Evolutionary conservation across 176 grass and related monocot genomes (phyloP).

Genomic region (Leersia perrieri): DNA sequence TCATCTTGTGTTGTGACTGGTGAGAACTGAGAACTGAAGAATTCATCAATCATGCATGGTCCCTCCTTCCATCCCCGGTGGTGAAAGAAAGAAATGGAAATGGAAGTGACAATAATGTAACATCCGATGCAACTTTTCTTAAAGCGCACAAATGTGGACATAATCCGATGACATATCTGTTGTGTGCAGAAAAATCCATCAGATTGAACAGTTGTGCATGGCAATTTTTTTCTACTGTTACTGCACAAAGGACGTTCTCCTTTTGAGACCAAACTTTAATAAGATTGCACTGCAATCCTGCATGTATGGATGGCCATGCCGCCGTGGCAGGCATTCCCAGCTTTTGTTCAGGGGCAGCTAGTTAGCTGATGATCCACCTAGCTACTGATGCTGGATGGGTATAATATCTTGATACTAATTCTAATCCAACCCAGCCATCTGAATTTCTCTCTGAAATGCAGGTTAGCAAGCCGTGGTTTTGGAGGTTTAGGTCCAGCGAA

Average conservation of each 20-base stretch:
- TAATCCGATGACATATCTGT: neutral
- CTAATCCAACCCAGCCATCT: too few relatives aligned
- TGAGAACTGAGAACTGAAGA: too few relatives aligned
- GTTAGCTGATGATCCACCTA: neutral
- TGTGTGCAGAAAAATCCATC: neutral
- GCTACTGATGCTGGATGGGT: neutral
- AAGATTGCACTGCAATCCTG: neutral
- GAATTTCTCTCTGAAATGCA: neutral
- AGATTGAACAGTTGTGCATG: neutral
- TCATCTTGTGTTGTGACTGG: too few relatives aligned
- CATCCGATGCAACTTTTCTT: neutral
- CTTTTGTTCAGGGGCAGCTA: too few relatives aligned
- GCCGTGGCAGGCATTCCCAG: neutral
- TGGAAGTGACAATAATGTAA: neutral
- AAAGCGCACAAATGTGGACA: neutral
- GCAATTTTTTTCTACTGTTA: neutral
- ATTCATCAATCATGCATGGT: neutral
- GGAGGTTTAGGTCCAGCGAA: too few relatives aligned
- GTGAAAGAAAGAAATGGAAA: neutral
- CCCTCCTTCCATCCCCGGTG: neutral
- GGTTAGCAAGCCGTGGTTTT: neutral
- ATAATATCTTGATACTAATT: neutral
- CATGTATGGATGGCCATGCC: too few relatives aligned
- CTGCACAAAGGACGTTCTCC: neutral
- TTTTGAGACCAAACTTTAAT: neutral